Evolutionary conservation across 257 asterid genomes (phyloP), one percentile per base, ranked within the genome.

Genomic region (Mentha longifolia): DNA sequence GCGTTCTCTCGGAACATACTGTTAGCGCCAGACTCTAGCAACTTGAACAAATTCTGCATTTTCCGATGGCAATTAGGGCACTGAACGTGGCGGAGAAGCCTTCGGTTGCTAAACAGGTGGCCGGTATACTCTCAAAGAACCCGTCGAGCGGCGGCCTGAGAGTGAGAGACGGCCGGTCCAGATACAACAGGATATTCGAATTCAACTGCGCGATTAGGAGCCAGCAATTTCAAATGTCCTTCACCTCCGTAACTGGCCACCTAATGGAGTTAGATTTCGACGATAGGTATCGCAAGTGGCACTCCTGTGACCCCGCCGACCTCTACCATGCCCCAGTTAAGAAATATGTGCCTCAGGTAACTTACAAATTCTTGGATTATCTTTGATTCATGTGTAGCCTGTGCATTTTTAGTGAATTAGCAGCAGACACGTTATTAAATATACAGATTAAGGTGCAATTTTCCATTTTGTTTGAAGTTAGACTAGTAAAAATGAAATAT

Each of bases 1-100:
- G n/a, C n/a, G n/a, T n/a, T n/a, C n/a, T n/a, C n/a, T n/a, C n/a
- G n/a, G n/a, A n/a, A n/a, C n/a, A n/a, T n/a, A n/a, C n/a, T n/a
- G 61, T 11, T 25, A 9, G 17, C 7, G 2, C 9, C 25, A 50
- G 1, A 16, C 56, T 19, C 3, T 13, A 19, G 35, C 50, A 33
- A 59, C 3, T 59, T 16, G 46, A 31, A 15, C 41, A 6, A 28
- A 10, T 45, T 12, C 58, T 41, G 72, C 64, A 31, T 15, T 58
- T 52, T 70, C 64, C 59, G 74, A 81, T 83, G 87, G 80, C 85
- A 6, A 62, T 93, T 17, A 82, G 82, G 78, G 99, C 88, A 51
- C 81, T 94, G 82, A 94, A 91, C 80, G 99, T 94, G 82, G 99
- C 99, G 63, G 99, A 94, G 91, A 94, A 94, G 86, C 99, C 99